Evolutionary conservation across 2,329 filamentous ascomycete species (phyloP), one percentile per base, ranked within the genome.

Genomic region (Fusarium equiseti): DNA sequence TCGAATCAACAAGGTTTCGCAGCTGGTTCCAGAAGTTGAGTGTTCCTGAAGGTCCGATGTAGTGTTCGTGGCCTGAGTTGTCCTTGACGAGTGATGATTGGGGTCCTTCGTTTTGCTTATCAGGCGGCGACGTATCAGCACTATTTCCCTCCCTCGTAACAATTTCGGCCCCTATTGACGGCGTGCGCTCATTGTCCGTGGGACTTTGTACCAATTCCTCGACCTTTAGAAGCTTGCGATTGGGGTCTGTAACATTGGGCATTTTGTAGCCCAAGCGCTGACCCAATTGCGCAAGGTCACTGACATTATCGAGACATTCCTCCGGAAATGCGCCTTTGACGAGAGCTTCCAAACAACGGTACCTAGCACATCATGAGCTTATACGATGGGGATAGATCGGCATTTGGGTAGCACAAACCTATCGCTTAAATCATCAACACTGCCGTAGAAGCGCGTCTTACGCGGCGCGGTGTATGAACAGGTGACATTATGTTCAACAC

Each of bases 371-470:
- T 18, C 5, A 32, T 62, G 46, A 66, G 50, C 32, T 53, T 43
- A 29, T 29, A 43, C 15, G 15, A 53, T 43, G 35, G 32, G 24
- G 24, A 29, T 43, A 15, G 50, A 18, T 53, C 24, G 5, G 32
- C 32, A 53, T 10, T n/a, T 38, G 35, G 18, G 35, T 38, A 6
- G 35, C 35, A 64, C 75, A 48, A 51, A 80, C 79, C 78, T 68
- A 55, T 80, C 79, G 50, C 79, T 80, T 22, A 81, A 63, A 57
- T 80, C 78, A 42, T 80, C 79, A 8, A 81, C 60, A 52, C 78
- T 80, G 2, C 79, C 80, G 29, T 81, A 81, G 67, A 81, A 80
- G 10, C 70, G 73, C n/a, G 78, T 79, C 69, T 79, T 81, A 9
- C 79, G 74, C 3, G 78, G 79, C 8, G 78, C 69, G 9, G 77